phyloP scores from a whole-genome alignment of 306 rosid genomes.

The Sechiopsis laciniata region DNA sequence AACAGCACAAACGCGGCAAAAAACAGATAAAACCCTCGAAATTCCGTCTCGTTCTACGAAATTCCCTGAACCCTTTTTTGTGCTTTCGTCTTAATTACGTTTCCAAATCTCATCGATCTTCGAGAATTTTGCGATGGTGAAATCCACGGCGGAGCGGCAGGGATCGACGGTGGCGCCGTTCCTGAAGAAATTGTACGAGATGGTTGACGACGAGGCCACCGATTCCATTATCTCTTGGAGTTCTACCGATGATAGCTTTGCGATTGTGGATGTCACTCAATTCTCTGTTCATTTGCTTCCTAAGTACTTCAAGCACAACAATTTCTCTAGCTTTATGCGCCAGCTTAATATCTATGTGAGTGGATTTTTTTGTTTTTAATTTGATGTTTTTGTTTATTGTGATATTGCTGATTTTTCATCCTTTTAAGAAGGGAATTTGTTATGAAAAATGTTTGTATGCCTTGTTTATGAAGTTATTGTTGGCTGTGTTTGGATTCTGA shows the following conservation, averaged over 20 bases:
- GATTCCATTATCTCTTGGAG: constrained; percentile 60
- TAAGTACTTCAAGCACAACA: constrained; percentile 66
- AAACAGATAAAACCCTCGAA: background rate
- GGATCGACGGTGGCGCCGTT: constrained; percentile 59
- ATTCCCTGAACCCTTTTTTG: background rate
- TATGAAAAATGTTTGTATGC: background rate
- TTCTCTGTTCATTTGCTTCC: constrained; percentile 68
- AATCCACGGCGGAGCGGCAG: constrained; percentile 35
- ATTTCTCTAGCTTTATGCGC: constrained; percentile 80
- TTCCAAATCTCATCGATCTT: background rate
- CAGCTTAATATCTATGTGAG: constrained; percentile 82
- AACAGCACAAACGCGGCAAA: background rate
- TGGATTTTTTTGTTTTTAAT: background rate
- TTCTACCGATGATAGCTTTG: constrained; percentile 34
- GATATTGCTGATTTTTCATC: background rate
- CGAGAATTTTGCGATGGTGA: constrained; percentile 40
- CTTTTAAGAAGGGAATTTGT: background rate
- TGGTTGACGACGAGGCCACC: constrained; percentile 56
- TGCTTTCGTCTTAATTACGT: background rate
- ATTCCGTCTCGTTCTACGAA: background rate
- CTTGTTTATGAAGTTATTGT: background rate
- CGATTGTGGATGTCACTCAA: constrained; percentile 48
- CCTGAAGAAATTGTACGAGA: constrained; percentile 61
- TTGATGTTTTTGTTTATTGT: background rate
- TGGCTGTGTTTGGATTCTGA: background rate